Base-by-base conservation (phyloP, 2,329 filamentous ascomycete species). In the Fusarium sulawesiense region DNA sequence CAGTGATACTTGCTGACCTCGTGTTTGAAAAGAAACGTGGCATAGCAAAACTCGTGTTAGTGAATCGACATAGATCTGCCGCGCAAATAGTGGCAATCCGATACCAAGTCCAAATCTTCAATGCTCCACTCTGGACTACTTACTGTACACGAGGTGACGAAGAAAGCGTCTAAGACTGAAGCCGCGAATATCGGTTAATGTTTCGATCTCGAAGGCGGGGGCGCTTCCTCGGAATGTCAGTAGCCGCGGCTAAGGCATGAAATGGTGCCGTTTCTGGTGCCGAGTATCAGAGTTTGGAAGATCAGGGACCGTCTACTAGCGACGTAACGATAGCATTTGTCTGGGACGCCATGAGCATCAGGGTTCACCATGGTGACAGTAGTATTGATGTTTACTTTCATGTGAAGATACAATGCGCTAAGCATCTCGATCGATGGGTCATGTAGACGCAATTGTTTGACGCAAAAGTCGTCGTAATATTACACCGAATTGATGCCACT, bases 71-170 rank as follows among this genome's bases (percentile, higher is more conserved):
- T 34, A 55, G 55, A 47, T 49, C 23, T 57, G 46, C 63, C 66
- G 45, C 46, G 57, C 66, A 63, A 60, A 37, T 21, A 55, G 67
- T 71, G 68, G 68, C 51, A 50, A 68, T 64, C 32, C 21, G 32
- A 40, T 42, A 41, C 37, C 55, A 48, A 70, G 41, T 30, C 40
- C 41, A 64, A 54, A 42, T 23, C 64, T 34, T 34, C 45, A 34
- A 20, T 68, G 50, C 45, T 69, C 68, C 68, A 71, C 68, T 66
- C 32, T 59, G 40, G 34, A 71, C 64, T 60, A 37, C 18, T 37
- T 57, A 37, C 34, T 37, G 34, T 37, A 44, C 68, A 68, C 21
- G 46, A 59, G 32, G n/a, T 46, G 61, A 58, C 21, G 34, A 66
- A 42, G 40, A 46, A 25, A 41, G 34, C 50, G 44, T 68, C 57